Percentiles rank a stretch among this genome's conserved stretches.
Conservation (phyloP, 345 rosid species). For the Tarenaya hassleriana region DNA sequence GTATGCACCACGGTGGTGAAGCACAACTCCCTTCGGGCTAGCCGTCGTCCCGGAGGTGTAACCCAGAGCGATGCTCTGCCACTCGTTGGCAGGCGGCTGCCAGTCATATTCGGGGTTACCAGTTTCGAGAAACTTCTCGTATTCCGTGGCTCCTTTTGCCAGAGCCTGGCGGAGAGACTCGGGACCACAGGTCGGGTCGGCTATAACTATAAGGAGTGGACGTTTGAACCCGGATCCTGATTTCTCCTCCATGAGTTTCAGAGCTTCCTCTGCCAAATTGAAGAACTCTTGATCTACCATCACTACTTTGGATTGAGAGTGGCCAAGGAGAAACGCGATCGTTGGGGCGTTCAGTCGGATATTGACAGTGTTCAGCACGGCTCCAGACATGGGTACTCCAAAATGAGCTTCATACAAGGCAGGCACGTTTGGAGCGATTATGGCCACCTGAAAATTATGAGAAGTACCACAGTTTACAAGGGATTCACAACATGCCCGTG, state of each 20-base stretch:
- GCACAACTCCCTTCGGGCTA: constrained; percentile 84
- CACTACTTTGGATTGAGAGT: constrained; percentile 53
- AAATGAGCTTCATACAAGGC: constrained; percentile 85
- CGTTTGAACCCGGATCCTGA: constrained; percentile 39
- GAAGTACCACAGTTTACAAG: background rate
- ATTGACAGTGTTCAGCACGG: constrained; percentile 70
- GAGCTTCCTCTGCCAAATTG: constrained; percentile 61
- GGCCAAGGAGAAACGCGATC: constrained; percentile 73
- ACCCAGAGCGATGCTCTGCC: constrained; percentile 92
- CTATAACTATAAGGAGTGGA: constrained; percentile 67
- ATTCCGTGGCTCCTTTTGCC: constrained; percentile 73
- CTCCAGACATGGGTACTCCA: constrained; percentile 91
- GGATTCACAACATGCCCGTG: background rate
- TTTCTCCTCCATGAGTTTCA: constrained; percentile 51
- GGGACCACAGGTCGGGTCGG: constrained; percentile 64
- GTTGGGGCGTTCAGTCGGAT: constrained; percentile 72
- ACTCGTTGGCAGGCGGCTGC: constrained; percentile 86
- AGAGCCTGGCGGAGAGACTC: constrained; percentile 43
- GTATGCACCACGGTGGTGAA: constrained; percentile 88
- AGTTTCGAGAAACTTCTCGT: constrained; percentile 61
- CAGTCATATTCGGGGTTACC: constrained; percentile 74
- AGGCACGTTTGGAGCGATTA: constrained; percentile 82
- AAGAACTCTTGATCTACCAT: constrained; percentile 90
- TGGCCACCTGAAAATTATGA: constrained; percentile 53
- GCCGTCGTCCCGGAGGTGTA: constrained; percentile 97